phyloP scores from a whole-genome alignment of 2,329 filamentous ascomycete genomes.

The Colletotrichum sp. region DNA sequence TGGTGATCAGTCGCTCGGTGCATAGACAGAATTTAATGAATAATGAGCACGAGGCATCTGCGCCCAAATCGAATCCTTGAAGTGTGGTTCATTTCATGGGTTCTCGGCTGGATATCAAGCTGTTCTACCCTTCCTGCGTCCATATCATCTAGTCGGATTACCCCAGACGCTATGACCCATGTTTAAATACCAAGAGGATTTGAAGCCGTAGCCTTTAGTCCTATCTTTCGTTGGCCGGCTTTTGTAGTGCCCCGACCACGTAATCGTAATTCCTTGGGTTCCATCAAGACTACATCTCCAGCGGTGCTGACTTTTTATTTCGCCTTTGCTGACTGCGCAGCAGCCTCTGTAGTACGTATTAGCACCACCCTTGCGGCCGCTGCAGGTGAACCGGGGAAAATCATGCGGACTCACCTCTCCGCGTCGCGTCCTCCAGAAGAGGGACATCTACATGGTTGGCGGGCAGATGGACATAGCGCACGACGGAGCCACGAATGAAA shows the following conservation, averaged over 20 bases:
- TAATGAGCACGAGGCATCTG: background rate
- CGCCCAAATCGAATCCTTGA: background rate
- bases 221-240: background rate
- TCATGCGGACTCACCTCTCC: constrained; percentile 66
- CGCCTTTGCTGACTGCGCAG: constrained; percentile 61
- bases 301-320: constrained; percentile 38
- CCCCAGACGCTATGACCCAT: background rate
- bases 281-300: background rate
- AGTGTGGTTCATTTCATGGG: background rate
- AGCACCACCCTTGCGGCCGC: background rate
- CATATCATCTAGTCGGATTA: background rate
- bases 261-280: background rate
- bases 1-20: constrained; percentile 32
- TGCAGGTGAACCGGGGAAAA: background rate
- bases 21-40: background rate
- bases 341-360: constrained; percentile 50
- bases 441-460: constrained; percentile 83
- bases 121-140: background rate
- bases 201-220: background rate
- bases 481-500: constrained; percentile 92
- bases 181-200: background rate
- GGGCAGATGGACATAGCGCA: constrained; percentile 90
- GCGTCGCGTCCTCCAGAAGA: constrained; percentile 87
- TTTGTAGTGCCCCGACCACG: constrained; percentile 9
- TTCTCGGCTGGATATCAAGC: background rate